A percentile compares a stretch with the other conserved stretches of the same genome.
These are phyloP conservation scores for Hsuehochloa calcarea DNA, from an alignment of 176 grass and related monocot genomes.

Conservation along the genomic window DNA sequence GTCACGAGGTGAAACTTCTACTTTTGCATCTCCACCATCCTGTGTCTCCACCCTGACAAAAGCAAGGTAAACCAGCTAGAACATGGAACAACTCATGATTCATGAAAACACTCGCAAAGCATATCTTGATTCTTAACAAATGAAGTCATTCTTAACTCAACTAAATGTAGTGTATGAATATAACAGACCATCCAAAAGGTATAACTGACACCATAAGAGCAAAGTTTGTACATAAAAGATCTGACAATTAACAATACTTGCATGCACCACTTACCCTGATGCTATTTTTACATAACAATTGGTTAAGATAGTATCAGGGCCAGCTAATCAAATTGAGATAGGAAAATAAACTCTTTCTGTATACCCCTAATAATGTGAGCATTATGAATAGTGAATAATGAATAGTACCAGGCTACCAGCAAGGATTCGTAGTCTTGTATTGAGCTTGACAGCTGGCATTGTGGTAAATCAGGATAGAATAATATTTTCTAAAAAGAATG, in stretches of 20 bases:
- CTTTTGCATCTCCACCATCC: conserved; percentile 97
- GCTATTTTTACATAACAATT: no score
- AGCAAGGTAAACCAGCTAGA: conserved; percentile 20
- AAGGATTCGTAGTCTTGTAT: no score
- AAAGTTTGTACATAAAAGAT: conserved; percentile 18
- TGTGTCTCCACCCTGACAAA: conserved; percentile 96
- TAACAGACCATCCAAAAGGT: background rate
- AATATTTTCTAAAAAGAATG: no score
- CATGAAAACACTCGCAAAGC: conserved; percentile 24
- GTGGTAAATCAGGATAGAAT: no score
- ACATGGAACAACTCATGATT: background rate
- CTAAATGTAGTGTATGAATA: background rate
- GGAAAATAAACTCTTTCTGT: no score
- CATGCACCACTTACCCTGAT: no score
- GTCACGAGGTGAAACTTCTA: conserved; percentile 97
- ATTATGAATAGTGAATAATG: no score
- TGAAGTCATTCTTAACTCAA: conserved; percentile 3
- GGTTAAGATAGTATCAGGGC: no score
- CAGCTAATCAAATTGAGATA: no score
- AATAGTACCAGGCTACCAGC: no score
- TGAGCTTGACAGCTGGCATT: no score
- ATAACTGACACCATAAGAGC: background rate
- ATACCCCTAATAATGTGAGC: no score
- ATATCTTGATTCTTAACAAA: conserved; percentile 11
- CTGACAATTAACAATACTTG: background rate